These are phyloP conservation scores for Cercospora citrullina DNA, from an alignment of 2,329 filamentous ascomycete genomes.

Conservation along the genomic window DNA sequence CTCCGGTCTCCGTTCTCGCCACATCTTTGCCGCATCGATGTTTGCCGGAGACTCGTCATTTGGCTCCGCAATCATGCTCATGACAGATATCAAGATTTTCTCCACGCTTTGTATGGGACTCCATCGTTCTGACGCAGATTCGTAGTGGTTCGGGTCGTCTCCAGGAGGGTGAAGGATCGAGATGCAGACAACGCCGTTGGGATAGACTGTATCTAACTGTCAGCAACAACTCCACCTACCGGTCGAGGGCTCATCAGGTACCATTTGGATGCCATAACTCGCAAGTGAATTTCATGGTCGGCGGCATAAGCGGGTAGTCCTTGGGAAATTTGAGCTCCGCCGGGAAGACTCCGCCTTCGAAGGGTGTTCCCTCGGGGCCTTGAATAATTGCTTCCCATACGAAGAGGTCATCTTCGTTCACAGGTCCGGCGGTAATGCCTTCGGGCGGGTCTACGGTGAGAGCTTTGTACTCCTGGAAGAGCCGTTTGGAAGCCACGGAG, in stretches of 20 bases:
- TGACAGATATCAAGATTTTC: conserved; percentile 94
- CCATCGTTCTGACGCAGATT: conserved; percentile 93
- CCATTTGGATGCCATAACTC: conserved; percentile 97
- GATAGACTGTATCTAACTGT: conserved; percentile 65
- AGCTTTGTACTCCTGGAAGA: conserved; percentile 94
- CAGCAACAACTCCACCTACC: neutral
- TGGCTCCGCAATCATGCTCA: conserved; percentile 97
- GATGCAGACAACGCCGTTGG: conserved; percentile 90
- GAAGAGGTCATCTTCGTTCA: conserved; percentile 92
- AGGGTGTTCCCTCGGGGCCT: conserved; percentile 92
- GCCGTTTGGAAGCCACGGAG: conserved; percentile 65
- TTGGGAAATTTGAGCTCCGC: conserved; percentile 92
- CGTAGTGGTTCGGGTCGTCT: conserved; percentile 97
- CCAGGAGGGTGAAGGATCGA: conserved; percentile 96
- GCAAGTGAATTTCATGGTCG: conserved; percentile 91
- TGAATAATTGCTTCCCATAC: conserved; percentile 96
- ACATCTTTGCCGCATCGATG: conserved; percentile 94
- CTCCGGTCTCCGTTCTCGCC: conserved; percentile 77
- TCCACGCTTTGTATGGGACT: conserved; percentile 95
- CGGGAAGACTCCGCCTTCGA: conserved; percentile 92
- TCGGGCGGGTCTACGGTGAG: conserved; percentile 95
- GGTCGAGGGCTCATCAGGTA: conserved; percentile 44
- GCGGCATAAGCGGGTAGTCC: conserved; percentile 95
- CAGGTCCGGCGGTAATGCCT: conserved; percentile 90
- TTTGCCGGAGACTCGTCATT: conserved; percentile 97